Evolutionary conservation across 768 basidiomycete species (phyloP).

Genomic region (Fibroporia radiculosa): DNA sequence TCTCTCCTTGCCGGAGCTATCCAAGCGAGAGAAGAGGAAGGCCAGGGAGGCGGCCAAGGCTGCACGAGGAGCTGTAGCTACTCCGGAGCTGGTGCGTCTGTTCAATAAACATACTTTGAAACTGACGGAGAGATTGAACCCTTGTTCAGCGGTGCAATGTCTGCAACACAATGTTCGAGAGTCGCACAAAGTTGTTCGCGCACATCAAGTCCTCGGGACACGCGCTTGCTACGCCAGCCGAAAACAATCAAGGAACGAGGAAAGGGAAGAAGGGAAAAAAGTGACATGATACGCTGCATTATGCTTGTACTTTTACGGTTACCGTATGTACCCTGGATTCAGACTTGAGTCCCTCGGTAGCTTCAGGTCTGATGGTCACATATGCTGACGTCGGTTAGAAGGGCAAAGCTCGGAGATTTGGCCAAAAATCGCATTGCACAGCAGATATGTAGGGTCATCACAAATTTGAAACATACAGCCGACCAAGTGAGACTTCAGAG

Average conservation of each 20-base stretch:
- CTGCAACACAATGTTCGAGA: conserved; percentile 55
- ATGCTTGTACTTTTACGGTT: too few species aligned
- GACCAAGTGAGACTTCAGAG: too few species aligned
- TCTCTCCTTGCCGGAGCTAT: conserved; percentile 33
- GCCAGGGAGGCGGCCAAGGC: conserved; percentile 72
- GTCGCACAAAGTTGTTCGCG: conserved; percentile 65
- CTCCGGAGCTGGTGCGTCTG: conserved; percentile 13
- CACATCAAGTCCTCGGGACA: conserved; percentile 71
- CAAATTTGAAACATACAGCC: too few species aligned
- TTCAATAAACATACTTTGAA: not conserved
- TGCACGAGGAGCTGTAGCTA: conserved; percentile 29
- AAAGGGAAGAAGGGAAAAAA: conserved; percentile 25
- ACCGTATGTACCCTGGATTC: too few species aligned
- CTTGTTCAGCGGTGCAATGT: conserved; percentile 49
- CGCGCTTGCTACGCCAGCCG: conserved; percentile 40
- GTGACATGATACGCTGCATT: not conserved
- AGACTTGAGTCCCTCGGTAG: too few species aligned
- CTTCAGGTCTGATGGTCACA: too few species aligned
- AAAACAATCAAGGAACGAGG: conserved; percentile 15
- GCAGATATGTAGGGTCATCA: too few species aligned
- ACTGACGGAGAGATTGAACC: conserved; percentile 2
- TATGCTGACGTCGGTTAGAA: too few species aligned
- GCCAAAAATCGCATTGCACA: too few species aligned
- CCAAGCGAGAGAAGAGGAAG: conserved; percentile 79
- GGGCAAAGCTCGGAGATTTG: too few species aligned